These are phyloP conservation scores for Hansenula lynferdii DNA, from an alignment of 1,139 yeast genomes.

Conservation along the genomic window DNA sequence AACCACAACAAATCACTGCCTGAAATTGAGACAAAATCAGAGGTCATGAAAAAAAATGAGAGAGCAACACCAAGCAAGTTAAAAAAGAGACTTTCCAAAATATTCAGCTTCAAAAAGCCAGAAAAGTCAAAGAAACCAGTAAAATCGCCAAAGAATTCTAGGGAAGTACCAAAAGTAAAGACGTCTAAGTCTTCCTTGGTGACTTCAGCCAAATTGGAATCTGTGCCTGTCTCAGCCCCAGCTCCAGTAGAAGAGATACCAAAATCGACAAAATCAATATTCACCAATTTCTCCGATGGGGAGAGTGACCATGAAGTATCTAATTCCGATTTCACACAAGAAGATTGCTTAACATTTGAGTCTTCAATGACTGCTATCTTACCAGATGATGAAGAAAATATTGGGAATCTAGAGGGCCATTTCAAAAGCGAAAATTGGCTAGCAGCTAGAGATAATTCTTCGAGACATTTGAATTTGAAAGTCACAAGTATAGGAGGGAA, in stretches of 20 bases:
- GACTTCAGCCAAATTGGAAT: neutral
- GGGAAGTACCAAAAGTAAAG: neutral
- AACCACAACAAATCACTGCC: constrained; percentile 18
- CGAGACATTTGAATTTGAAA: constrained; percentile 1
- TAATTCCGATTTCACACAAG: constrained; percentile 4
- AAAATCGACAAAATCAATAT: neutral
- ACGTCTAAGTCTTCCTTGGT: too few species aligned
- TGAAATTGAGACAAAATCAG: constrained; percentile 2
- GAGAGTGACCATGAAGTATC: neutral
- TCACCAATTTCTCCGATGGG: neutral
- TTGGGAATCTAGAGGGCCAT: neutral
- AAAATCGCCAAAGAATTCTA: neutral
- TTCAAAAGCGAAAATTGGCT: constrained; percentile 11
- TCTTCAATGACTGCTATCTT: constrained; percentile 20
- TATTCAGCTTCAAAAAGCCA: constrained; percentile 6
- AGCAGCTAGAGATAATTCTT: constrained; percentile 18
- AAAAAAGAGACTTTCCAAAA: constrained; percentile 13
- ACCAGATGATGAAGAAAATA: constrained; percentile 9
- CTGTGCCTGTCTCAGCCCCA: too few species aligned
- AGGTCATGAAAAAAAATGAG: too few species aligned
- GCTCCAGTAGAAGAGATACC: too few species aligned
- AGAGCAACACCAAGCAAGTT: too few species aligned
- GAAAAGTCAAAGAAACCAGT: neutral
- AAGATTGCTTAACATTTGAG: constrained; percentile 18
- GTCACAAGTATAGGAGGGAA: neutral